phyloP scores from a whole-genome alignment of 768 basidiomycete genomes.

The Suillus ampliporus region DNA sequence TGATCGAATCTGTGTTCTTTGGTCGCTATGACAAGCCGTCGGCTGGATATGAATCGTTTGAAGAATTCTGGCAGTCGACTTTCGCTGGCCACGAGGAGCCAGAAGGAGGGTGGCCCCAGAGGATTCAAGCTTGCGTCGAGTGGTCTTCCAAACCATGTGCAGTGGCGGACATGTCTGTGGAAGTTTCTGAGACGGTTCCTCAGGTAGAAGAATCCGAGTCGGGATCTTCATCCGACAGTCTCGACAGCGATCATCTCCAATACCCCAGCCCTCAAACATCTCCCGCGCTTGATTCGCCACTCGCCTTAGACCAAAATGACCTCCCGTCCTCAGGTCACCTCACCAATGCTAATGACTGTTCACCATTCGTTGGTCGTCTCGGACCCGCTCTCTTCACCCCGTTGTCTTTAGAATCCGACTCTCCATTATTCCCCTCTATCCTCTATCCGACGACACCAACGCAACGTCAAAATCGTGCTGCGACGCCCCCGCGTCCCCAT shows the following conservation, averaged over 20 bases:
- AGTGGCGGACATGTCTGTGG: neutral
- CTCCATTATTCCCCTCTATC: slow-evolving; percentile 17
- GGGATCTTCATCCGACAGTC: slow-evolving; percentile 8
- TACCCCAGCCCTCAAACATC: slow-evolving; percentile 18
- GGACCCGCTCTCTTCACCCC: slow-evolving; percentile 35
- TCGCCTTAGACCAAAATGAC: slow-evolving; percentile 4
- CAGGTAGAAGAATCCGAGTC: slow-evolving; percentile 25
- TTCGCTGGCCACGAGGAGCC: slow-evolving; percentile 51
- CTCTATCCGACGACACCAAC: slow-evolving; percentile 35
- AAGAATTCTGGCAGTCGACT: slow-evolving; percentile 62
- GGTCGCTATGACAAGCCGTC: slow-evolving; percentile 54
- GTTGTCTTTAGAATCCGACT: slow-evolving; percentile 12
- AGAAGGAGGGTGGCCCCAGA: slow-evolving; percentile 57
- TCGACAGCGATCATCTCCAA: slow-evolving; percentile 14
- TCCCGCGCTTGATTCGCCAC: slow-evolving; percentile 6
- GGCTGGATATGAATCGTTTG: slow-evolving; percentile 56
- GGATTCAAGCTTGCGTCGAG: slow-evolving; percentile 44
- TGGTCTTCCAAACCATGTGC: slow-evolving; percentile 10
- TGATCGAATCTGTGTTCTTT: slow-evolving; percentile 64
- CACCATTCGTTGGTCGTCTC: slow-evolving; percentile 33
- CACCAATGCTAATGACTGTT: slow-evolving; percentile 13
- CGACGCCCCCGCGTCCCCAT: slow-evolving; percentile 45
- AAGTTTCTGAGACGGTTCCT: slow-evolving; percentile 1
- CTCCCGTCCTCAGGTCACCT: slow-evolving; percentile 4
- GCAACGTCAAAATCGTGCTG: slow-evolving; percentile 26